Base-by-base conservation (phyloP, 176 grass and related monocot species). In the Oryza coarctata region DNA sequence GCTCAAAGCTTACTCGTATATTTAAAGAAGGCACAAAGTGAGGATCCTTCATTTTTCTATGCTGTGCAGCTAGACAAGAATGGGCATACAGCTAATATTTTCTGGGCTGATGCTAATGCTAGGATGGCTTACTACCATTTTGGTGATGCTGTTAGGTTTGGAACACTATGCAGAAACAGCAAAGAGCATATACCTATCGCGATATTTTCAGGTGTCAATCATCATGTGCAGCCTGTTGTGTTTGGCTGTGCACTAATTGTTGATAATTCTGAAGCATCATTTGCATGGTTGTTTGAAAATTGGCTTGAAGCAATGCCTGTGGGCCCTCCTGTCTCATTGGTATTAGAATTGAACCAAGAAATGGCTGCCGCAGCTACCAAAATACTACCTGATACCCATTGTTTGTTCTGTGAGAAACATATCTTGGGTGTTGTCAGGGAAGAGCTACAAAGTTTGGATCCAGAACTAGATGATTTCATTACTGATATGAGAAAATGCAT, bases 71-170 rank as follows among this genome's bases (percentile, higher is more conserved):
- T 86, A 29, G 83, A 91, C 34, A 93, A 88, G 71, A 91, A 93
- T 74, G 90, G 80, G 45, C 69, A 84, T 30, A 65, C 34, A n/a
- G 81, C 74, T 50, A 95, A 98, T 84, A 81, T 98, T 45, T 95
- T 98, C 80, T 98, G 96, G 96, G 93, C 89, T 79, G 93, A 98
- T 28, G 89, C 87, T 47, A 87, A 89, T 58, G 82, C 91, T 79
- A 90, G 93, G 77, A 93, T 95, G 91, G 90, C 93, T 39, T 98
- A 93, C 77, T 83, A 91, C 76, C 82, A 98, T 87, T 98, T 98
- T 67, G 96, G 96, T 55, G 96, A 98, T 57, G 90, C 82, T 62
- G 94, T 97, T 64, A 71, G 70, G 79, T 87, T 97, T 77, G 91
- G 91, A 22, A 93, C 84, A 47, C 58, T 63, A 44, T 97, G 86